Evolutionary conservation across 495 filamentous ascomycete species (phyloP).

Genomic region (Thozetella sp.): DNA sequence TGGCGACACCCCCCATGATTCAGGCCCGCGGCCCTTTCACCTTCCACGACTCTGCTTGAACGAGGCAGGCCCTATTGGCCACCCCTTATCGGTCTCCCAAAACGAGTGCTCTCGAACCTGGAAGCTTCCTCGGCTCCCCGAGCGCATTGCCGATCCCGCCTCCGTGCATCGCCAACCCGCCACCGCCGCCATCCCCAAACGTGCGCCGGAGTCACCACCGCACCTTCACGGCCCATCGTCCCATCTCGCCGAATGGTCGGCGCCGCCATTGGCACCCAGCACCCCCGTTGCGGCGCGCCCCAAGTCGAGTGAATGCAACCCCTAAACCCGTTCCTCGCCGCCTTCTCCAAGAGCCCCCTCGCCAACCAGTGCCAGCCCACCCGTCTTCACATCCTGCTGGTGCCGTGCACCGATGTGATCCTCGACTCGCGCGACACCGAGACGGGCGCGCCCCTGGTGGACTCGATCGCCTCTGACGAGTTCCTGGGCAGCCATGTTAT

Average conservation of each 20-base stretch:
- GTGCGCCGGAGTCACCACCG: background rate
- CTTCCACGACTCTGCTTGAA: too few relatives aligned
- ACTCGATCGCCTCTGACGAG: conserved; percentile 86
- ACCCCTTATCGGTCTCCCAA: background rate
- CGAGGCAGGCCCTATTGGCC: too few relatives aligned
- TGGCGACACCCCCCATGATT: background rate
- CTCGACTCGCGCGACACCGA: conserved; percentile 89
- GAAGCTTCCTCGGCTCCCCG: background rate
- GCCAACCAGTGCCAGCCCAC: conserved; percentile 91
- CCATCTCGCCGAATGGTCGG: background rate
- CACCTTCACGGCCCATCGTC: background rate
- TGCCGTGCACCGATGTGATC: conserved; percentile 89
- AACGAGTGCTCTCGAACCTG: background rate
- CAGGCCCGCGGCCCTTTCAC: background rate
- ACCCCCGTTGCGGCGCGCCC: conserved; percentile 14
- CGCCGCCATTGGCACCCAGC: background rate
- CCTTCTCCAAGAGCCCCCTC: conserved; percentile 96
- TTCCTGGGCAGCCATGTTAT: conserved; percentile 97
- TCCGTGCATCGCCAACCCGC: background rate
- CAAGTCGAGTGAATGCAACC: conserved; percentile 82
- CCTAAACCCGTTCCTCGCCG: conserved; percentile 96
- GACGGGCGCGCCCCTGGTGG: conserved; percentile 72
- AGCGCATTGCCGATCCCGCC: background rate
- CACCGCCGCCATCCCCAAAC: background rate
- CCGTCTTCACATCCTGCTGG: conserved; percentile 91